These are phyloP conservation scores for Erysimum cheiranthoides DNA, from an alignment of 345 rosid genomes.

Conservation along the genomic window DNA sequence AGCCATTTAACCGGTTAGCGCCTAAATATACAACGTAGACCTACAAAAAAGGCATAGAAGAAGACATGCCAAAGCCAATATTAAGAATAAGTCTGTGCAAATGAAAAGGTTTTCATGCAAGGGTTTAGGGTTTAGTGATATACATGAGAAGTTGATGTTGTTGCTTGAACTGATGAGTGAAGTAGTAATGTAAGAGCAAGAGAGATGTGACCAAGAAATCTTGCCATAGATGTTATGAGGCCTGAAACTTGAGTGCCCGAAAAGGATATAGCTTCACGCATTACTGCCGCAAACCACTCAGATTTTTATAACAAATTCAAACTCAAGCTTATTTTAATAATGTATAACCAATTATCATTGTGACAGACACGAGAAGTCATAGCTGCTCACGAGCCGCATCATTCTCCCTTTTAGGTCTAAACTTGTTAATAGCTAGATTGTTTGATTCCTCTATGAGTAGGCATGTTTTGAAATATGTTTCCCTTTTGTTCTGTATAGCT, in stretches of 20 bases:
- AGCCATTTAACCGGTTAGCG: conserved; percentile 45
- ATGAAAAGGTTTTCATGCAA: conserved; percentile 12
- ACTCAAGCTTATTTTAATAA: not conserved
- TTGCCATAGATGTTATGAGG: conserved; percentile 24
- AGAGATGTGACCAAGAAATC: conserved; percentile 2
- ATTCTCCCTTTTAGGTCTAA: conserved; percentile 22
- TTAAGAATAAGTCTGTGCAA: not conserved
- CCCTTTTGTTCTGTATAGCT: not conserved
- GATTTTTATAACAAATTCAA: not conserved
- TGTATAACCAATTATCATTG: conserved; percentile 3
- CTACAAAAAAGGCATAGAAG: conserved; percentile 39
- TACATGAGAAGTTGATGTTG: conserved; percentile 26
- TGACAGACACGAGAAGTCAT: conserved; percentile 10
- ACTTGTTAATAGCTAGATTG: conserved; percentile 12
- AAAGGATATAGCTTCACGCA: not conserved
- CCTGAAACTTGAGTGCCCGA: not conserved
- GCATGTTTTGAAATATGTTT: conserved; percentile 10
- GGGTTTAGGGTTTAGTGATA: not conserved
- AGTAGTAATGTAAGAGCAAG: conserved; percentile 24
- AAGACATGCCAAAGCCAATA: conserved; percentile 4
- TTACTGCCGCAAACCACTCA: conserved; percentile 18
- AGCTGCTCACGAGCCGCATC: conserved; percentile 33
- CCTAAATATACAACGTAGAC: conserved; percentile 78
- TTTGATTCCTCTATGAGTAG: conserved; percentile 3
- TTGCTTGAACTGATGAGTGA: conserved; percentile 28